phyloP scores from a whole-genome alignment of 2,329 filamentous ascomycete species.

The Simplicillium sp. region DNA sequence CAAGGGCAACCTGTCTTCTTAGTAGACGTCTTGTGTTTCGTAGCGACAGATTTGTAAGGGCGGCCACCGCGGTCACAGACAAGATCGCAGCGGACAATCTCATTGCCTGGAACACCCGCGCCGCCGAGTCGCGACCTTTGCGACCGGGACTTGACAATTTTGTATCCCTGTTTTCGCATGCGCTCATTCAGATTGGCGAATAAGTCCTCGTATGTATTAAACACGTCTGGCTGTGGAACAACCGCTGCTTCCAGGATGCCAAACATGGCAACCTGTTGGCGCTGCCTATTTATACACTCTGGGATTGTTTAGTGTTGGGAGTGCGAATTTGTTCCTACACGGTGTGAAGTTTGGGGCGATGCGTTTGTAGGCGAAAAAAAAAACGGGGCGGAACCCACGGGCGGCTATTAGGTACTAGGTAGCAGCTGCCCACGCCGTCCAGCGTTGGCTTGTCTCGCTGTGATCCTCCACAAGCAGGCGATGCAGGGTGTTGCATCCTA shows the following conservation, averaged over 20 bases:
- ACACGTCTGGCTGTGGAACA: conserved; percentile 25
- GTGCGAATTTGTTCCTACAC: neutral
- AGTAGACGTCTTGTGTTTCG: conserved; percentile 33
- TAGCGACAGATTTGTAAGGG: conserved; percentile 32
- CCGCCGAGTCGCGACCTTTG: conserved; percentile 31
- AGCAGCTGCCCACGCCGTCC: too few relatives aligned
- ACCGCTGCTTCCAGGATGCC: conserved; percentile 30
- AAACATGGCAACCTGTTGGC: conserved; percentile 24
- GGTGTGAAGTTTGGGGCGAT: too few relatives aligned
- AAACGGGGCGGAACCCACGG: too few relatives aligned
- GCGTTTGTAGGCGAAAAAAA: too few relatives aligned
- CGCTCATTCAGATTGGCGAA: conserved; percentile 28
- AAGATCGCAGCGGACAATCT: conserved; percentile 33
- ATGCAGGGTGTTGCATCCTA: too few relatives aligned
- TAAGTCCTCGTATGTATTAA: conserved; percentile 29
- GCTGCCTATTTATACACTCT: conserved; percentile 1
- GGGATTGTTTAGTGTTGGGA: conserved; percentile 7
- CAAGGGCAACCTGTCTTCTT: conserved; percentile 37
- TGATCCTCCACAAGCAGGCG: neutral
- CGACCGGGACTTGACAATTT: conserved; percentile 33
- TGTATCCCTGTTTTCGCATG: conserved; percentile 35
- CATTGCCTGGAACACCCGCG: conserved; percentile 28
- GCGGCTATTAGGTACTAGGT: too few relatives aligned
- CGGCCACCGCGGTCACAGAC: conserved; percentile 35
- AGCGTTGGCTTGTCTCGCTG: too few relatives aligned